phyloP scores from a whole-genome alignment of 768 basidiomycete species.

The Agaricus blazei region DNA sequence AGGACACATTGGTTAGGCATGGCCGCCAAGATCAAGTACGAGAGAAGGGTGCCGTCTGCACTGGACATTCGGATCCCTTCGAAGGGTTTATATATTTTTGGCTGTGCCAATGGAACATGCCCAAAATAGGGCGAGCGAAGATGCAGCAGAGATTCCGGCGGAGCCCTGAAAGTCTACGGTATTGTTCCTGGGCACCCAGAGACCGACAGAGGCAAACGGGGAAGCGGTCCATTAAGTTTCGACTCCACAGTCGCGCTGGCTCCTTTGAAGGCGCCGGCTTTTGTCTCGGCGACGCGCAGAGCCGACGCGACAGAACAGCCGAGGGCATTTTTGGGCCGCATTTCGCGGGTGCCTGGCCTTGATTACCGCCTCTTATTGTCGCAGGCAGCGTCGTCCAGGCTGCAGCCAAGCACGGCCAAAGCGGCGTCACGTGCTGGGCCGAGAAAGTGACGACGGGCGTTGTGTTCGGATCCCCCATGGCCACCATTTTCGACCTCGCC shows the following conservation, averaged over 20 bases:
- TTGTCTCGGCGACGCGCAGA: no score
- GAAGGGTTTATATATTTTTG: neutral
- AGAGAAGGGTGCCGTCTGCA: neutral
- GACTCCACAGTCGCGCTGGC: neutral
- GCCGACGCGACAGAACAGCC: no score
- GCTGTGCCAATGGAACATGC: neutral
- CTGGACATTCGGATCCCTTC: neutral
- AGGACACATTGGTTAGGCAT: slow-evolving; percentile 1
- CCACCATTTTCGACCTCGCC: slow-evolving; percentile 24
- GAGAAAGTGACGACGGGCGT: slow-evolving; percentile 4
- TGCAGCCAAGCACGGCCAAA: slow-evolving; percentile 8
- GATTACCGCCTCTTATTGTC: neutral
- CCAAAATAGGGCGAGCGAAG: neutral
- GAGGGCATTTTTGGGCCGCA: no score
- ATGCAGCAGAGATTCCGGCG: neutral
- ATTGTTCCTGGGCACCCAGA: neutral
- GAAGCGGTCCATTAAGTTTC: neutral
- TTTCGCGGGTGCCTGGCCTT: neutral
- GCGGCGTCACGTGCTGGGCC: slow-evolving; percentile 12
- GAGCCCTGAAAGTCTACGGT: neutral
- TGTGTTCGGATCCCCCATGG: slow-evolving; percentile 19
- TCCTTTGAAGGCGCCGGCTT: neutral
- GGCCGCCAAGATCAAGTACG: neutral
- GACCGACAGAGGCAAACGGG: neutral
- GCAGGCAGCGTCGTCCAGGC: neutral